Evolutionary conservation across 2,329 filamentous ascomycete species (phyloP).

Genomic region (Fusarium sp.): DNA sequence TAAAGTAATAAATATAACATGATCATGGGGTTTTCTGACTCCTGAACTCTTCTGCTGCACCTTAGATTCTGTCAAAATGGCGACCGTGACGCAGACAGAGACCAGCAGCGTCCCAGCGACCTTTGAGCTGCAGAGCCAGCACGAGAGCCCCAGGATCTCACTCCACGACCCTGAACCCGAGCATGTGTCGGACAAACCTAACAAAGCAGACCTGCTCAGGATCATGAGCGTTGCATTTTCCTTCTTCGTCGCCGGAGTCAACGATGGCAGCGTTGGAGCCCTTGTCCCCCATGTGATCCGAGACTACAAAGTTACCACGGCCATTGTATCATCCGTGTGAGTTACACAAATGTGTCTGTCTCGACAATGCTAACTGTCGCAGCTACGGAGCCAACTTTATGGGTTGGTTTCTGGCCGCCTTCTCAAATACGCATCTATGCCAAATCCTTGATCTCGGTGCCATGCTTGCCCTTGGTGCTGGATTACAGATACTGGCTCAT

Average conservation of each 20-base stretch:
- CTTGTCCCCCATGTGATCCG: slow-evolving; percentile 72
- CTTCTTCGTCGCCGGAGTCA: slow-evolving; percentile 74
- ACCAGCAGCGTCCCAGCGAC: neutral
- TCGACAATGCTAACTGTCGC: neutral
- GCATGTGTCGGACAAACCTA: neutral
- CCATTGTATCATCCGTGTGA: slow-evolving; percentile 63
- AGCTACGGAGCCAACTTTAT: slow-evolving; percentile 68
- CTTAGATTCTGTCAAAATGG: neutral
- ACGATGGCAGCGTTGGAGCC: slow-evolving; percentile 73
- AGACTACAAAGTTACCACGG: slow-evolving; percentile 66
- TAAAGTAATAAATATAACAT: slow-evolving; percentile 15
- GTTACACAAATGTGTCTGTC: slow-evolving; percentile 2
- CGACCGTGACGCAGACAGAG: slow-evolving; percentile 21
- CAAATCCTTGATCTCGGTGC: slow-evolving; percentile 66
- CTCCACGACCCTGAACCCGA: neutral
- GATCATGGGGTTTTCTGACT: neutral
- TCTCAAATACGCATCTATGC: slow-evolving; percentile 66
- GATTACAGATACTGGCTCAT: slow-evolving; percentile 66
- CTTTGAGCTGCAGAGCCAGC: slow-evolving; percentile 4
- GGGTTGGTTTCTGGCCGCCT: slow-evolving; percentile 70
- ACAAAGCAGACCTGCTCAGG: slow-evolving; percentile 51
- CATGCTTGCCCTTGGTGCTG: slow-evolving; percentile 67
- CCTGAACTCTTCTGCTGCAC: neutral
- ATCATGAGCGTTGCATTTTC: slow-evolving; percentile 68
- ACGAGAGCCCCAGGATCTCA: neutral